Evolutionary conservation across 441 rosid species (phyloP), one percentile per base, ranked within the genome.

Genomic region (Oxalis stricta): DNA sequence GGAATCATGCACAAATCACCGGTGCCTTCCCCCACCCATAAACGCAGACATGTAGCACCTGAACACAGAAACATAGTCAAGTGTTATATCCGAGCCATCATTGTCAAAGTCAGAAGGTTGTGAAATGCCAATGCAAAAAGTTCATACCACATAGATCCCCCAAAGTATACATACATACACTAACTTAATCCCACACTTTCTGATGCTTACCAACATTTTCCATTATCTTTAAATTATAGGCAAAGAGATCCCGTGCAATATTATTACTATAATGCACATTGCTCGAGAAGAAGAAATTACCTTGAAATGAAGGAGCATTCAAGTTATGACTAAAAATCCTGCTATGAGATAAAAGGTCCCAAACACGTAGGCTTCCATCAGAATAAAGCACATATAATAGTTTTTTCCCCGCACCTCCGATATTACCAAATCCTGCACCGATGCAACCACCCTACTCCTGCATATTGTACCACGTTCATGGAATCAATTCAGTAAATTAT

Each of bases 21-120:
- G 38, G 48, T 68, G 48, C 60, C 53, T 58, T 76, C 75, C 41
- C 94, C 87, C 56, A 82, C 60, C 91, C 95, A 86, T 54, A 92
- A 57, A 76, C 64, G 72, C 17, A 60, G 45, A 50, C 59, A 57
- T 54, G 49, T 50, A 46, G 68, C 71, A 46, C 86, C 99, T 86
- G 71, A 61, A 64, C 58, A 30, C 50, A 52, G 9, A 53, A 41
- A 16, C 57, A 39, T 17, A 45, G 39, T 50, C 10, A 35, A 12
- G 48, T 48, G 17, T 18, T 23, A 24, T 16, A 13, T 34, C 26
- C 44, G 36, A 55, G 33, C n/a, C n/a, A n/a, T n/a, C n/a, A n/a
- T n/a, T n/a, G n/a, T n/a, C n/a, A n/a, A n/a, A n/a, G n/a, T n/a
- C n/a, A n/a, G n/a, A n/a, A n/a, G n/a, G n/a, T n/a, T n/a, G n/a